Base-by-base conservation (phyloP, 768 basidiomycete genomes). In the Leucogyrophana mollusca region DNA sequence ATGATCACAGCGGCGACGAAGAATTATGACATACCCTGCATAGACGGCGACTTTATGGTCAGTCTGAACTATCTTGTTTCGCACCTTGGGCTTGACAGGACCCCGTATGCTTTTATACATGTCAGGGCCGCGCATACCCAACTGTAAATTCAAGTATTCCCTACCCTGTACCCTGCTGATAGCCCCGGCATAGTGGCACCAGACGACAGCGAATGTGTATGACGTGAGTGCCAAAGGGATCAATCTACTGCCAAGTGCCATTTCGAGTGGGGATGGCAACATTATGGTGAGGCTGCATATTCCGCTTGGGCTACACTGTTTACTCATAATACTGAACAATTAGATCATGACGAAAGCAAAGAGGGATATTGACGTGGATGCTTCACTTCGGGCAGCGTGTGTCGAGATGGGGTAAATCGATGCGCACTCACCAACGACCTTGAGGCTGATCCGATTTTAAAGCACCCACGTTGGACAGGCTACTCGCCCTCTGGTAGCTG, bases 11-110 rank as follows among this genome's bases (percentile, higher is more conserved):
- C 58, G 41, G 64, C 67, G 41, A 61, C 64, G 24, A 62, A 57
- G 47, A 60, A 69, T 40, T 67, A 65, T 36, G 58, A 61, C 40
- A 60, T 76, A 35, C 72, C 72, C 42, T 65, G 68, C 33, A 58
- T 75, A 40, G 71, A 73, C 55, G 73, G 69, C 4, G 73, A 76
- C 58, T 65, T 73, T 34, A 75, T 76, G 74, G 65, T 61, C 34
- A 34, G 60, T 45, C n/a, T n/a, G n/a, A n/a, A 16, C 18, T 39
- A 22, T 33, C 4, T 38, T 34, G 51, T 16, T 25, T 14, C 39
- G 44, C 22, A n/a, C 40, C 17, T 25, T 9, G 23, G 34, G 8
- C 50, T 20, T 40, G 32, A 52, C 23, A 48, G 47, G 37, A 39
- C 14, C 25, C 22, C 7, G 27, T 30, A 13, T 37, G 17, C 33